Percentiles rank a stretch among this genome's conserved stretches.
Conservation (phyloP, 1,284 basidiomycete genomes). For the Cryptococcus amylolentus region DNA sequence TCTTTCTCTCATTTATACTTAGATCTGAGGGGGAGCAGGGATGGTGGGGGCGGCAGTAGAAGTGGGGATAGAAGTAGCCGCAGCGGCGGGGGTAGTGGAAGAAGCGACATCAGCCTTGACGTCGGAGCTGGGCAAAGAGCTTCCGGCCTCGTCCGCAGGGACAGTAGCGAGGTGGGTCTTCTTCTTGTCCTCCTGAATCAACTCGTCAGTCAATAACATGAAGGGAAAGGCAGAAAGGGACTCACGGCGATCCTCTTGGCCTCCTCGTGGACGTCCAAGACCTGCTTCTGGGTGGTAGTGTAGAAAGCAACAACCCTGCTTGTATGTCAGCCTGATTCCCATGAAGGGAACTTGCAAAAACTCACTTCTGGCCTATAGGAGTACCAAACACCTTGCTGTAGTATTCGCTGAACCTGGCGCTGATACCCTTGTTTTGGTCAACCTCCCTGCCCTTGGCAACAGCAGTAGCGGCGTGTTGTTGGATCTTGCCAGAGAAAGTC, state of each 20-base stretch:
- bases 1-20: not conserved
- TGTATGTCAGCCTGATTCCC: slow-evolving; percentile 10
- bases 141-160: slow-evolving; percentile 18
- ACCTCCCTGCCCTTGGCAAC: slow-evolving; percentile 65
- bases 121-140: slow-evolving; percentile 10
- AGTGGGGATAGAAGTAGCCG: slow-evolving; percentile 7
- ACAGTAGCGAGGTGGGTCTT: slow-evolving; percentile 13
- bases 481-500: slow-evolving; percentile 69
- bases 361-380: slow-evolving; percentile 65
- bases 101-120: slow-evolving; percentile 11
- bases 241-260: slow-evolving; percentile 52
- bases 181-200: slow-evolving; percentile 43
- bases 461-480: slow-evolving; percentile 56
- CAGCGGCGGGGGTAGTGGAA: slow-evolving; percentile 11
- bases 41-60: slow-evolving; percentile 3
- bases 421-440: slow-evolving; percentile 75
- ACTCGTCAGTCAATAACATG: slow-evolving; percentile 3
- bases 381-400: slow-evolving; percentile 71
- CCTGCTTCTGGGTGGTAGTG: slow-evolving; percentile 69
- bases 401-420: slow-evolving; percentile 58
- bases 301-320: slow-evolving; percentile 53
- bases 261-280: slow-evolving; percentile 57
- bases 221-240: slow-evolving; percentile 2
- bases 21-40: slow-evolving; percentile 1
- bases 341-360: slow-evolving; percentile 1